Conservation (phyloP, 2,329 filamentous ascomycete species). For the Diaporthe helianthi region DNA sequence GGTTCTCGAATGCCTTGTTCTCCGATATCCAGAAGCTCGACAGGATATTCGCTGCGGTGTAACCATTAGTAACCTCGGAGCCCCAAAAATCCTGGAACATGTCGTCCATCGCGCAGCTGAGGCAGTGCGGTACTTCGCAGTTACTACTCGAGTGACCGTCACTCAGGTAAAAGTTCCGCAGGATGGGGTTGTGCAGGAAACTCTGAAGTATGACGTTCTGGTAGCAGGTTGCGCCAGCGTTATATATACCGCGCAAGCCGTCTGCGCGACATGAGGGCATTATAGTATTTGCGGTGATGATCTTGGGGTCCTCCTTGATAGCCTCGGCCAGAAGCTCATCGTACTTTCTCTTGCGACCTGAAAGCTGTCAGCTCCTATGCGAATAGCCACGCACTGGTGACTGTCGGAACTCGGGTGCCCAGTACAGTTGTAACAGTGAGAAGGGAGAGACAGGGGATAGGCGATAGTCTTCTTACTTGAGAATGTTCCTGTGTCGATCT, state of each 20-base stretch:
- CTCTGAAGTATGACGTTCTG: conserved; percentile 96
- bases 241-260: conserved; percentile 91
- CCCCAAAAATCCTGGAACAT: conserved; percentile 77
- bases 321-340: conserved; percentile 73
- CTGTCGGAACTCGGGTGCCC: not conserved
- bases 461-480: conserved; percentile 63
- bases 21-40: conserved; percentile 90
- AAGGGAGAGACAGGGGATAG: not conserved
- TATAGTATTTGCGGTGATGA: conserved; percentile 79
- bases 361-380: conserved; percentile 28
- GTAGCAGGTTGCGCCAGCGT: conserved; percentile 98
- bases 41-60: conserved; percentile 87
- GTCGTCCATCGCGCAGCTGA: conserved; percentile 75
- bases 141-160: conserved; percentile 84
- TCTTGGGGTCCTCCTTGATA: conserved; percentile 75
- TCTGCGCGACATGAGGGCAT: conserved; percentile 84
- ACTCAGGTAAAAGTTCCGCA: conserved; percentile 90
- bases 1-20: conserved; percentile 72
- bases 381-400: not conserved
- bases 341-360: conserved; percentile 76
- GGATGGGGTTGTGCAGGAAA: conserved; percentile 89
- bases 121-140: conserved; percentile 69
- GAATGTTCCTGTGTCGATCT: conserved; percentile 71
- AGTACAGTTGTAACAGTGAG: not conserved
- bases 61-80: conserved; percentile 82